Evolutionary conservation across 2,329 filamentous ascomycete genomes (phyloP), one percentile per base, ranked within the genome.

Genomic region (Penicillium sp.): DNA sequence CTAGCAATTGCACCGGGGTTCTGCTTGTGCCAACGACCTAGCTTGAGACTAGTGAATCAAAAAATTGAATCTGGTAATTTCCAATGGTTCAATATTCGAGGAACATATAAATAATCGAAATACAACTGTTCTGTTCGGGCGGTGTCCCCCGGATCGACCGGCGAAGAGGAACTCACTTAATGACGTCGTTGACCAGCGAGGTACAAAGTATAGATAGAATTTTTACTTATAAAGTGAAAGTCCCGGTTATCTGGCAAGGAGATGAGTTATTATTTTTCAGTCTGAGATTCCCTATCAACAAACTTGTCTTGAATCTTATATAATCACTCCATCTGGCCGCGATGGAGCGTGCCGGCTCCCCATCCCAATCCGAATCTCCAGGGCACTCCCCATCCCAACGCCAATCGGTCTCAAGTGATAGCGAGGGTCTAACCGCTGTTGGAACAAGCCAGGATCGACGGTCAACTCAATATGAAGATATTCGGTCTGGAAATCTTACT

Each of bases 101-200:
- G 19, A 19, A 42, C 10, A 16, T 24, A 42, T 19, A 14, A 13
- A 23, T 7, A 8, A 42, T n/a, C 6, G 8, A 19, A 24, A 23
- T n/a, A 4, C 24, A 1, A 16, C 8, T 34, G 21, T 18, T 29
- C 40, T 28, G 31, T 16, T 52, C 16, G 19, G 24, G 11, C 33
- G 42, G 42, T 26, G 39, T 26, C 23, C 42, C 14, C 42, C 54
- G 56, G 54, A 46, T 54, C 46, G 52, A 57, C 48, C 54, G 52
- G 52, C 39, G 52, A 39, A 50, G 24, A 13, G 13, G 26, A 23
- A 7, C 37, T 10, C 36, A 43, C 23, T 52, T 45, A 26, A 60
- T 61, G 59, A 61, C 56, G 54, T 51, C 26, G 48, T 51, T 19
- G 10, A 53, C 44, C 21, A 18, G 34, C 33, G 24, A 16, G 4